These are phyloP conservation scores for Phialemoniopsis sp. DNA, from an alignment of 2,329 filamentous ascomycete species.

Conservation along the genomic window DNA sequence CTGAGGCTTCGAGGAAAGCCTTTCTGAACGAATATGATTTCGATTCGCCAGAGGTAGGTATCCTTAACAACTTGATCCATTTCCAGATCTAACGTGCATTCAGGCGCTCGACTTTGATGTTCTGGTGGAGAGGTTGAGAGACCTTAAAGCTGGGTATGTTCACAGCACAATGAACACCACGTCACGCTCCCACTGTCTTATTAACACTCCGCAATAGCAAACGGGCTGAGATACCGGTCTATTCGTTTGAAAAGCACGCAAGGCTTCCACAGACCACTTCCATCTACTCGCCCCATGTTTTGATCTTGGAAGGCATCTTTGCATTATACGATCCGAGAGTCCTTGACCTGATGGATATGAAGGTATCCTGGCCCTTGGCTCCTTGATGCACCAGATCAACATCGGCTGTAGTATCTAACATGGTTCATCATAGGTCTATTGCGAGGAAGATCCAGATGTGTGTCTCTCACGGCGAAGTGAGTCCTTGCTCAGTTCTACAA, in stretches of 20 bases:
- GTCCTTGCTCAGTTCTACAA: conserved; percentile 22
- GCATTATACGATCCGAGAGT: conserved; percentile 86
- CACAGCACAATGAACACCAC: background rate
- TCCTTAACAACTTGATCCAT: background rate
- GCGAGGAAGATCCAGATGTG: conserved; percentile 91
- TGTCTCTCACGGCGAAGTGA: conserved; percentile 84
- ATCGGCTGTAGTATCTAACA: background rate
- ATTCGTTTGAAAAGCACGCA: conserved; percentile 91
- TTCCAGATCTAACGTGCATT: background rate
- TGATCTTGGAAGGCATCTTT: conserved; percentile 94
- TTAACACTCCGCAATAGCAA: conserved; percentile 47
- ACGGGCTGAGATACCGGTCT: conserved; percentile 86
- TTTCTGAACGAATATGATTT: conserved; percentile 95
- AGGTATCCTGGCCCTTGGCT: conserved; percentile 43
- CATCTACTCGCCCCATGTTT: conserved; percentile 93
- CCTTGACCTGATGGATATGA: conserved; percentile 84
- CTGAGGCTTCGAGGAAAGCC: conserved; percentile 73
- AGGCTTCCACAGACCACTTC: conserved; percentile 75
- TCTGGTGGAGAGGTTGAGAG: conserved; percentile 71
- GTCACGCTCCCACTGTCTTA: conserved; percentile 3
- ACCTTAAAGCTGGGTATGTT: conserved; percentile 85
- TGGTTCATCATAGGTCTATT: conserved; percentile 65
- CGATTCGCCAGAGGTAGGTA: conserved; percentile 71
- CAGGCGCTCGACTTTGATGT: conserved; percentile 90
- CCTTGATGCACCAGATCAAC: conserved; percentile 5